Evolutionary conservation across 73 alveolate species (phyloP), one percentile per base, ranked within the genome.

Genomic region (Paramecium pentaurelia): DNA sequence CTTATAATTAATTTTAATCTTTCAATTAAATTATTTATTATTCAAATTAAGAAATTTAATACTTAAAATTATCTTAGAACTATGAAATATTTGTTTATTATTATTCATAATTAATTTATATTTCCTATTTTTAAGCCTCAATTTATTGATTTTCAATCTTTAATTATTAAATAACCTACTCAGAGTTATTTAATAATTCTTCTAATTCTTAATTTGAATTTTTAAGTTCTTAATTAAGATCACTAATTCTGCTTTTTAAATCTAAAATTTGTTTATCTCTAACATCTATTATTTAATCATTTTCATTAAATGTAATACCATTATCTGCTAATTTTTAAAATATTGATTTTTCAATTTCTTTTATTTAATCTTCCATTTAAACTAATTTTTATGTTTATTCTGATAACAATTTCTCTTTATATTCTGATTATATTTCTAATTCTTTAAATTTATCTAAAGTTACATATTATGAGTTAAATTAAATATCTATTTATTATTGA

Each of bases 301-400:
- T 54, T 18, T 54, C 70, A 18, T 54, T 54, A 54, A 54, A 54
- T 16, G 70, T 54, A 0, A 54, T 54, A 0, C 70, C 70, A 54
- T 54, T 54, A 18, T 54, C 70, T 5, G 20, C 34, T 54, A 54
- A 54, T 54, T 54, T 54, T 18, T 54, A n/a, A 3, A 64, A 27
- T 3, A 64, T 12, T 64, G 8, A 6, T 34, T 64, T 64, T 64
- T 64, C 84, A 32, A 34, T 28, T 12, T 64, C 84, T 28, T 64
- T 64, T 10, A 64, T 64, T 64, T 28, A 28, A 11, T 73, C 87
- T 34, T 73, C 87, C 87, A 73, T 73, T 34, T 1, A 4, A 2
- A 73, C 87, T 73, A 73, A 16, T 40, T 73, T 73, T 73, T 20
- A 34, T 73, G 87, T 73, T 44, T 73, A 73, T n/a, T 73, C 87